A percentile compares a stretch with the other conserved stretches of the same genome.
phyloP scores from a whole-genome alignment of 2,329 filamentous ascomycete genomes.

The Fusarium sacchari region DNA sequence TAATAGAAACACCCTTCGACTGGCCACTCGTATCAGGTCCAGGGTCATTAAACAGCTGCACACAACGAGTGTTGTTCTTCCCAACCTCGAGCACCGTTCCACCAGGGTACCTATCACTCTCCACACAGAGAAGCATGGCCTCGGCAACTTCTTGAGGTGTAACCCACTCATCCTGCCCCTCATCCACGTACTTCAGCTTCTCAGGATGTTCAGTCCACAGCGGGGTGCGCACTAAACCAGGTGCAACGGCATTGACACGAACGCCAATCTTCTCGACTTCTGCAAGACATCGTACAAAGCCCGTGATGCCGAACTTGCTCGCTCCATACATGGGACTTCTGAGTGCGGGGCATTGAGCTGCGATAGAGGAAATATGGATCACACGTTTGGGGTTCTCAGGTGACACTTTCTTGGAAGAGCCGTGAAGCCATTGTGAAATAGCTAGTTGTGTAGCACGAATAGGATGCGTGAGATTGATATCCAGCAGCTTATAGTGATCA shows the following conservation, averaged over 20 bases:
- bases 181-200: slow-evolving; percentile 52
- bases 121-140: slow-evolving; percentile 55
- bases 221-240: slow-evolving; percentile 57
- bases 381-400: slow-evolving; percentile 49
- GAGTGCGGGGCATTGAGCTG: slow-evolving; percentile 49
- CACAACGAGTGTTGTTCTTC: slow-evolving; percentile 44
- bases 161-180: slow-evolving; percentile 52
- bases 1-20: slow-evolving; percentile 43
- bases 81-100: slow-evolving; percentile 57
- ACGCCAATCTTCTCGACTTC: slow-evolving; percentile 50
- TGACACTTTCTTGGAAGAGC: slow-evolving; percentile 25
- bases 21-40: slow-evolving; percentile 49
- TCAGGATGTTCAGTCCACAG: slow-evolving; percentile 58
- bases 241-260: slow-evolving; percentile 56
- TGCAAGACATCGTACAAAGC: slow-evolving; percentile 55
- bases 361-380: slow-evolving; percentile 52
- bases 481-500: slow-evolving; percentile 49
- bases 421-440: slow-evolving; percentile 51
- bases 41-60: slow-evolving; percentile 51
- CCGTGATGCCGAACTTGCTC: slow-evolving; percentile 52
- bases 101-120: slow-evolving; percentile 48
- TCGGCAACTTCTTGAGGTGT: slow-evolving; percentile 55
- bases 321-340: slow-evolving; percentile 52
- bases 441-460: slow-evolving; percentile 55
- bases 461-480: slow-evolving; percentile 56